Evolutionary conservation across 208 protist species (phyloP).

Genomic region (Leishmania mexicana): DNA sequence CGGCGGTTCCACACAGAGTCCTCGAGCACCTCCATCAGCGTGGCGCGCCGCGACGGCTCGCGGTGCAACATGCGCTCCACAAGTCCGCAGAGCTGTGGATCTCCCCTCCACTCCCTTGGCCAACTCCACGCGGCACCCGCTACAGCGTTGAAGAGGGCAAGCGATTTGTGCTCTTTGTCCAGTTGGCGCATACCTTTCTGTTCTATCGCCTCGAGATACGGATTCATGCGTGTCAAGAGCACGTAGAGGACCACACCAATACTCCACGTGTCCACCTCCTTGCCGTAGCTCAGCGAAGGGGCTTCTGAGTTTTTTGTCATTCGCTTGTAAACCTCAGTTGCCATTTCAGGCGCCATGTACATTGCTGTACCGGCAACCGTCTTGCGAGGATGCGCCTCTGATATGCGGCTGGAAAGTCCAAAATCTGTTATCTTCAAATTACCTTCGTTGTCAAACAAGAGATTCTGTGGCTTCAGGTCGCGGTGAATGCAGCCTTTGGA

Average conservation of each 20-base stretch:
- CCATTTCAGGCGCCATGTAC: slow-evolving; percentile 93
- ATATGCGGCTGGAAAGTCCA: slow-evolving; percentile 84
- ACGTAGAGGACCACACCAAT: slow-evolving; percentile 90
- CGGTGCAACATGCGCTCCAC: slow-evolving; percentile 70
- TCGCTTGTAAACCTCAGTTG: slow-evolving; percentile 82
- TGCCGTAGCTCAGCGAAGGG: slow-evolving; percentile 74
- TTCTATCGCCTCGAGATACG: slow-evolving; percentile 81
- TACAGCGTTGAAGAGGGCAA: slow-evolving; percentile 78
- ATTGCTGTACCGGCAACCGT: slow-evolving; percentile 90
- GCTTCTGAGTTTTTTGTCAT: slow-evolving; percentile 61
- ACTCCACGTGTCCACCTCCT: slow-evolving; percentile 91
- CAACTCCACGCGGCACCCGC: slow-evolving; percentile 78
- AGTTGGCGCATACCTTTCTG: slow-evolving; percentile 45
- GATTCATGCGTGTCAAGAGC: slow-evolving; percentile 85
- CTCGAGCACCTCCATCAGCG: slow-evolving; percentile 75
- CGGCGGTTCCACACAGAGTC: slow-evolving; percentile 83
- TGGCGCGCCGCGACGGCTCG: slow-evolving; percentile 52
- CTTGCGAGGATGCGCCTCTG: slow-evolving; percentile 77
- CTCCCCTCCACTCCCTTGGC: slow-evolving; percentile 65
- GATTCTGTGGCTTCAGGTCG: slow-evolving; percentile 92
- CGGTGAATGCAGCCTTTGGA: slow-evolving; percentile 89
- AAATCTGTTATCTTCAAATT: slow-evolving; percentile 95
- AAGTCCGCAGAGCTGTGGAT: slow-evolving; percentile 59
- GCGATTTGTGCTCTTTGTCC: slow-evolving; percentile 73
- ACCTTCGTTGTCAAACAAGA: slow-evolving; percentile 88